Conservation (phyloP, 2,329 filamentous ascomycete genomes). For the Fusarium sp. region DNA sequence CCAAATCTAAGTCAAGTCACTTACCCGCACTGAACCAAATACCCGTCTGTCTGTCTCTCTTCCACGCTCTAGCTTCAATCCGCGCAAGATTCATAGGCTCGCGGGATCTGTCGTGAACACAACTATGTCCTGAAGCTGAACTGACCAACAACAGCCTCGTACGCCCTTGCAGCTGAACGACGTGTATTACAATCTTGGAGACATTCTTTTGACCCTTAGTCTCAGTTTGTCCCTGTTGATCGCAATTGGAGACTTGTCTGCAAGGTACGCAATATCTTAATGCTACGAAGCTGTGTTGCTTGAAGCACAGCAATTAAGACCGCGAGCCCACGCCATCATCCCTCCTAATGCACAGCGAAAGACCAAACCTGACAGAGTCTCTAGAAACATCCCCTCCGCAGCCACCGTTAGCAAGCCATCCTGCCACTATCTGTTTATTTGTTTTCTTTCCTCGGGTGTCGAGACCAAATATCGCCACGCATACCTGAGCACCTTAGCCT, state of each 20-base stretch:
- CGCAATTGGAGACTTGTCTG: slow-evolving; percentile 13
- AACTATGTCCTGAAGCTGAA: slow-evolving; percentile 16
- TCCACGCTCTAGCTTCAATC: slow-evolving; percentile 16
- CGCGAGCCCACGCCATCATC: slow-evolving; percentile 12
- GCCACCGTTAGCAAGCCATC: slow-evolving; percentile 34
- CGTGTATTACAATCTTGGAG: slow-evolving; percentile 17
- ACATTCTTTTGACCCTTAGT: slow-evolving; percentile 27
- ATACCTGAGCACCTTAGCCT: slow-evolving; percentile 33
- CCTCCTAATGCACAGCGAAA: neutral
- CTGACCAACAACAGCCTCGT: slow-evolving; percentile 38
- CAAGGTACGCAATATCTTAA: slow-evolving; percentile 26
- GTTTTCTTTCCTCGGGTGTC: slow-evolving; percentile 21
- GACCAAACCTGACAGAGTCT: slow-evolving; percentile 22
- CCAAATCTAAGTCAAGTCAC: slow-evolving; percentile 38
- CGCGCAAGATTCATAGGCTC: slow-evolving; percentile 18
- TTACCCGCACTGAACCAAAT: slow-evolving; percentile 35
- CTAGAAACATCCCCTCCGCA: slow-evolving; percentile 4
- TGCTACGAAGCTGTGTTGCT: slow-evolving; percentile 1
- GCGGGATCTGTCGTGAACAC: slow-evolving; percentile 10
- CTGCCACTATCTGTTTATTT: slow-evolving; percentile 34
- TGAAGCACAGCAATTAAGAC: neutral
- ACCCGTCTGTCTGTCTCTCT: slow-evolving; percentile 36
- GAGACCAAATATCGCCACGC: slow-evolving; percentile 34
- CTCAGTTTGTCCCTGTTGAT: slow-evolving; percentile 30
- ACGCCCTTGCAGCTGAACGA: slow-evolving; percentile 31